phyloP scores from a whole-genome alignment of 108 stramenopile genomes.

The Cyclotella atomus region DNA sequence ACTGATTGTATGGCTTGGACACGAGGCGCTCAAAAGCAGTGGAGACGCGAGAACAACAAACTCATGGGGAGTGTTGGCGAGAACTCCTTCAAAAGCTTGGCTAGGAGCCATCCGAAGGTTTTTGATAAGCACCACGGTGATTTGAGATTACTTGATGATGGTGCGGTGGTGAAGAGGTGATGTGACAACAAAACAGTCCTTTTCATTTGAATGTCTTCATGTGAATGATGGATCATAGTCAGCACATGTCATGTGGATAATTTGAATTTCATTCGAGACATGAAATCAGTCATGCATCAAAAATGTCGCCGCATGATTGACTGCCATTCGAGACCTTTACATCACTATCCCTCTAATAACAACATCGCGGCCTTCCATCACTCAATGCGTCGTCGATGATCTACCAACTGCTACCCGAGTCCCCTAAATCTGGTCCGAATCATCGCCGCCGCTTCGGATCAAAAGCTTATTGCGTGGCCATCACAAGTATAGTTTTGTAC shows the following conservation, averaged over 20 bases:
- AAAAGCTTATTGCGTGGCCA: not conserved
- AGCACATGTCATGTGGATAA: no score
- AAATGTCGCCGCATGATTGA: not conserved
- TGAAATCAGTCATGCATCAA: no score
- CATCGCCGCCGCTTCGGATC: not conserved
- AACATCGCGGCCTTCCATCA: no score
- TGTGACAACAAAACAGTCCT: not conserved
- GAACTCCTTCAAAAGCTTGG: conserved; percentile 76
- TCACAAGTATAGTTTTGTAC: not conserved
- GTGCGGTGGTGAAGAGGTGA: conserved; percentile 24
- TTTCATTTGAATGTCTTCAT: no score
- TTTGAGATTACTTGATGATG: conserved; percentile 55
- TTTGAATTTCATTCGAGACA: no score
- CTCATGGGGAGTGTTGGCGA: conserved; percentile 62
- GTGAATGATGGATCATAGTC: no score
- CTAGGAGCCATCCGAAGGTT: conserved; percentile 66
- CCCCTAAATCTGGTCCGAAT: not conserved
- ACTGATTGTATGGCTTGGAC: conserved; percentile 25
- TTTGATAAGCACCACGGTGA: conserved; percentile 63
- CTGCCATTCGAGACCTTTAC: no score
- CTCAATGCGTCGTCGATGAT: no score
- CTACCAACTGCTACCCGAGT: not conserved
- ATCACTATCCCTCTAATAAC: no score
- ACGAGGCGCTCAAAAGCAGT: conserved; percentile 42
- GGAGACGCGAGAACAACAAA: conserved; percentile 49